Base-by-base conservation (phyloP, 164 flowering plant species). In the Houttuynia cordata region DNA sequence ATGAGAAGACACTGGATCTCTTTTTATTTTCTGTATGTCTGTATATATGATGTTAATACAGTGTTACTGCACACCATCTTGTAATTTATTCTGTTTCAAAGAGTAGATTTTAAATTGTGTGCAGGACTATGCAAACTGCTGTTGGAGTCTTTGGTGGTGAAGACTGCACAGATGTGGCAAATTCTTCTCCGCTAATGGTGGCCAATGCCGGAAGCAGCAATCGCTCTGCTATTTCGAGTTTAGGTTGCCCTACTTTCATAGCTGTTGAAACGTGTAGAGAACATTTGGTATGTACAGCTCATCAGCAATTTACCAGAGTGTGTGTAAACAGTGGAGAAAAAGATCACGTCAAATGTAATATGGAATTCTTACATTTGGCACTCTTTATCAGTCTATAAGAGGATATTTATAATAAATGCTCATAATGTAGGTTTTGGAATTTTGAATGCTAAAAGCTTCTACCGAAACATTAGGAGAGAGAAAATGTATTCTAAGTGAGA, bases 91-190 rank as follows among this genome's bases (percentile, higher is more conserved):
- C 10, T 45, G 14, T 59, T 58, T n/a, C 25, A 20, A 13, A 58
- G 51, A 9, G n/a, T 41, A 7, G 20, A 30, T 13, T 17, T 59
- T 41, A 39, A 20, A 30, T 59, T 42, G n/a, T 9, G 53, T 76
- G 56, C 68, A 92, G 98, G 81, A 87, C 98, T 10, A 83, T 94
- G 80, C 99, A 94, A 74, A 91, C 99, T 54, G 97, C 99, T 17
- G 93, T 86, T 60, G 99, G 99, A 58, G 93, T 83, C 56, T 94
- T 94, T 77, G 99, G 99, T 58, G 91, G 96, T 22, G 89, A 73
- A 55, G 76, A 71, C 23, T 72, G 75, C 60, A 69, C 68, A 8
- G 87, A 85, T 74, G 83, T 90, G 65, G 70, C 72, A 64, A 71
- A 75, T 54, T 68, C 61, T n/a, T 63, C 82, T 51, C 95, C 93